Percentiles rank a stretch among this genome's conserved stretches.
These are phyloP conservation scores for Keithomyces neogunnii DNA, from an alignment of 2,329 filamentous ascomycete species.

Conservation along the genomic window DNA sequence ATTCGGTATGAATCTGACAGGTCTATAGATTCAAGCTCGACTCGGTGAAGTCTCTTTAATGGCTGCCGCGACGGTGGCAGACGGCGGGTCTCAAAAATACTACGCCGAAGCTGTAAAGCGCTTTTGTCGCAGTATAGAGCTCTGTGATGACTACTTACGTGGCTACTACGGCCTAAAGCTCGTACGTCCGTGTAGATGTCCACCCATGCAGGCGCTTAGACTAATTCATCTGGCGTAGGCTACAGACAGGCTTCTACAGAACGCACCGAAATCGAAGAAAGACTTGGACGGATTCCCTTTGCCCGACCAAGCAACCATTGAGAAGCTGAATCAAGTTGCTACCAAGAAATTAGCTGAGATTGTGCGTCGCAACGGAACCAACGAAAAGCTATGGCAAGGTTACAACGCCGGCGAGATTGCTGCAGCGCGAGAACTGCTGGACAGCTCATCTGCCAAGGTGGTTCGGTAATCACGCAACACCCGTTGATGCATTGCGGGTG, in stretches of 20 bases:
- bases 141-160: conserved; percentile 86
- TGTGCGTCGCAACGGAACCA: conserved; percentile 51
- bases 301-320: conserved; percentile 49
- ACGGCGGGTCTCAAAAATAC: conserved; percentile 37
- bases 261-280: conserved; percentile 33
- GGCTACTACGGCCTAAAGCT: conserved; percentile 88
- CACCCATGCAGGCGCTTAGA: neutral
- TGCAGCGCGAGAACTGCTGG: conserved; percentile 60
- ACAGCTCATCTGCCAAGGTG: conserved; percentile 37
- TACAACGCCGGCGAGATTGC: conserved; percentile 64
- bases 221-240: conserved; percentile 26
- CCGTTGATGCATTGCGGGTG: neutral
- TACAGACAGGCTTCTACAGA: conserved; percentile 40
- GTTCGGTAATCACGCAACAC: conserved; percentile 28
- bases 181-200: conserved; percentile 34
- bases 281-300: conserved; percentile 43
- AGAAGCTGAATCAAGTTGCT: conserved; percentile 62
- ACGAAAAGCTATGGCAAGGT: conserved; percentile 61
- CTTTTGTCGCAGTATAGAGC: conserved; percentile 84
- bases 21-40: conserved; percentile 71
- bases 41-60: conserved; percentile 78
- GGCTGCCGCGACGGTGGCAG: conserved; percentile 40
- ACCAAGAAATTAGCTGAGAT: conserved; percentile 72
- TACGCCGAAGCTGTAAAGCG: conserved; percentile 70
- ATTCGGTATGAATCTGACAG: conserved; percentile 10